Base-by-base conservation (phyloP, 805 yeast genomes). In the Pichia membranifaciens region DNA sequence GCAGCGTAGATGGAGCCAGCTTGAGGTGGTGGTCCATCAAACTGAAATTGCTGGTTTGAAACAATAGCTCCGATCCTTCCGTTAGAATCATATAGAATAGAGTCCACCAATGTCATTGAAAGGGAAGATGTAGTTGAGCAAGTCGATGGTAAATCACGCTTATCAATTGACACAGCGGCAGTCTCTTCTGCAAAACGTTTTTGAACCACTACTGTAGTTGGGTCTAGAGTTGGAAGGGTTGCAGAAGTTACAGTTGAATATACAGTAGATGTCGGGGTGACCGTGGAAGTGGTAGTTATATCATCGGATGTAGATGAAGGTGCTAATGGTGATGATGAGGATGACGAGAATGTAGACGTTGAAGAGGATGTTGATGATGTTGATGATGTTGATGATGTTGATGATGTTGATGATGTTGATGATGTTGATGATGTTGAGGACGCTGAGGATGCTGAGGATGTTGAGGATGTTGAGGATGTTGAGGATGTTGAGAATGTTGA, bases 21-120 rank as follows among this genome's bases (percentile, higher is more conserved):
- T 73, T 84, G 91, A 61, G 90, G 89, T 70, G 86, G 83, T 49
- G 86, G 86, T 62, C 87, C 87, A 62, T 82, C 87, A 61, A 81
- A 81, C 69, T 81, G 87, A 76, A 82, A 80, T 72, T 84, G 91
- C 72, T 84, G 75, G 81, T 83, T 84, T 45, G 89, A 81, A 57
- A 84, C 91, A 67, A 84, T 82, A 43, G 88, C 77, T 57, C 90
- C 90, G 55, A 84, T 68, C 75, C 91, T 79, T 41, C 84, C 84
- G 51, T 69, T 55, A 32, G 74, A 61, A 59, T 84, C 91, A 12
- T 69, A 74, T 58, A 84, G 71, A 42, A 78, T 59, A 54, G 79
- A 67, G 18, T 59, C 69, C 34, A 70, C 66, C 59, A 84, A 73
- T 33, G 73, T 69, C 74, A 83, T 70, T 38, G 80, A 69, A 59